These are phyloP conservation scores for Salix purpurea DNA, from an alignment of 345 rosid species.

Conservation along the genomic window DNA sequence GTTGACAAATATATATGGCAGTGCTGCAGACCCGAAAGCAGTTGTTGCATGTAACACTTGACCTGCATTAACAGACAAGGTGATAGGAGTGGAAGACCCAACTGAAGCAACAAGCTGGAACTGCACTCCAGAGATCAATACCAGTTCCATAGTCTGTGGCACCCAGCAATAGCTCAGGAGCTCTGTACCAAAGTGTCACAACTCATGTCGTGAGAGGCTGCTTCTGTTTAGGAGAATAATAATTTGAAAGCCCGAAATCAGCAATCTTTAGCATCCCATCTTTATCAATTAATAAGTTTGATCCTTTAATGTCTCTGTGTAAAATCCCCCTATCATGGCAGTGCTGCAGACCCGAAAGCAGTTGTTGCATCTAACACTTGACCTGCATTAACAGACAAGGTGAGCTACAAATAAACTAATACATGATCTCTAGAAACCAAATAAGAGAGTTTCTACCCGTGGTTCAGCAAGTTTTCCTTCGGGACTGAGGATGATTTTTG, in stretches of 20 bases:
- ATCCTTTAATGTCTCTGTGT: slow-evolving; percentile 58
- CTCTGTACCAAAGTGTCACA: slow-evolving; percentile 64
- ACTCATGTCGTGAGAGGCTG: slow-evolving; percentile 54
- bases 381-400: slow-evolving; percentile 32
- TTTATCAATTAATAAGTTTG: too few relatives aligned
- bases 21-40: too few relatives aligned
- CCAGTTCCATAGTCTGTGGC: slow-evolving; percentile 50
- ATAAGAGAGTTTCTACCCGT: slow-evolving; percentile 32
- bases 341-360: slow-evolving; percentile 59
- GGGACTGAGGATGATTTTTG: slow-evolving; percentile 31
- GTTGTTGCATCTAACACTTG: slow-evolving; percentile 57
- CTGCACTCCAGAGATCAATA: slow-evolving; percentile 26
- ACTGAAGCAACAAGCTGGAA: slow-evolving; percentile 31
- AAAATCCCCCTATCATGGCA: slow-evolving; percentile 57
- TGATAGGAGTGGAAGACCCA: slow-evolving; percentile 59
- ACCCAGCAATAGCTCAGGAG: slow-evolving; percentile 61
- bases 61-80: background rate
- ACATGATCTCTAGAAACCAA: background rate
- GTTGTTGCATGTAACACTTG: too few relatives aligned
- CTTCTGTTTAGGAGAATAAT: slow-evolving; percentile 27
- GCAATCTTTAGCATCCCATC: slow-evolving; percentile 52
- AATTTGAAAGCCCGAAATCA: slow-evolving; percentile 64
- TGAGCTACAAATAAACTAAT: slow-evolving; percentile 3
- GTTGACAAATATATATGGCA: too few relatives aligned
- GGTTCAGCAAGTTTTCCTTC: slow-evolving; percentile 53